Evolutionary conservation across 768 basidiomycete species (phyloP), one percentile per base, ranked within the genome.

Genomic region (Mycena latifolia): DNA sequence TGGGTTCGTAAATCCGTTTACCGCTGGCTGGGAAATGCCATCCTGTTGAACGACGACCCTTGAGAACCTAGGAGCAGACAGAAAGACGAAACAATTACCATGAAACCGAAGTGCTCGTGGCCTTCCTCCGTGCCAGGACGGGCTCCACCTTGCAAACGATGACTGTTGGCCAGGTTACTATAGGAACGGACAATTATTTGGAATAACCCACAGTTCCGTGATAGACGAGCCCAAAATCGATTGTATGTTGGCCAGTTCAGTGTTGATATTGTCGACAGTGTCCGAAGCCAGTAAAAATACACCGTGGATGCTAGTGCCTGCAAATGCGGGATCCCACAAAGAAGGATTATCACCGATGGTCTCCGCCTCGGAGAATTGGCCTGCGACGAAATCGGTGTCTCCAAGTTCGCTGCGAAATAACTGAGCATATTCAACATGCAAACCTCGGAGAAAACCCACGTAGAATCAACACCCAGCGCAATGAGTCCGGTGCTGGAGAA

Each of bases 81-180:
- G 14, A 35, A 35, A 35, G 41, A 20, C 18, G 5, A 50, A 50
- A 17, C 7, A 9, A 43, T 28, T 33, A 67, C 73, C 71, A 72
- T 69, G 46, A 69, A 74, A 15, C 73, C 73, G 25, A 72, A 74
- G 51, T 74, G 77, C 69, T 81, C 77, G 35, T 74, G 73, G 1
- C 73, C 73, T 71, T 69, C 55, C 31, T 75, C 65, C 24, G 57
- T 28, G 17, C 67, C 75, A 14, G 77, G 77, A 11, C 78, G 71
- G 17, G 69, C 69, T 17, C 60, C 61, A 25, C 71, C 75, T 55
- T 73, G 61, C 18, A 74, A 39, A 22, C 70, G 43, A 57, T 72
- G 47, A 41, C 66, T 67, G 14, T 17, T 25, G 33, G 29, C 31
- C 10, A 2, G 10, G 24, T 53, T 39, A 14, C n/a, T n/a, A 35